phyloP scores from a whole-genome alignment of 805 yeast species.

The Candida boleticola region DNA sequence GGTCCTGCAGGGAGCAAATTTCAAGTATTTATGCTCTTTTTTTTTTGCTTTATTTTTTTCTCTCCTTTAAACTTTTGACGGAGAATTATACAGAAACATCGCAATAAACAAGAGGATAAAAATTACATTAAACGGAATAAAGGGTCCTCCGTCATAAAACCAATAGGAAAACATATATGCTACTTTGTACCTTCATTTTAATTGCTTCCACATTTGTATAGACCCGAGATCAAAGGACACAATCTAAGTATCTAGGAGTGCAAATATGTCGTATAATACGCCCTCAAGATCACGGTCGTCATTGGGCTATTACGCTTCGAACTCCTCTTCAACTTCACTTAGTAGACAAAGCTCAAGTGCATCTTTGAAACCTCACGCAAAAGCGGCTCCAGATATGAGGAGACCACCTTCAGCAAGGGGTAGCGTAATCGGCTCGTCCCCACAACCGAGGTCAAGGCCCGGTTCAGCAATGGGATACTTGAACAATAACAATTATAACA shows the following conservation, averaged over 20 bases:
- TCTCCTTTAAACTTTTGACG: conserved; percentile 6
- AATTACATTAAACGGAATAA: too few relatives aligned
- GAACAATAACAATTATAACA: conserved; percentile 6
- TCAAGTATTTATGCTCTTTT: not conserved
- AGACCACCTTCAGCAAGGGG: conserved; percentile 31
- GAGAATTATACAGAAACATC: too few relatives aligned
- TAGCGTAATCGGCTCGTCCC: conserved; percentile 27
- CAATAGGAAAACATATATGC: too few relatives aligned
- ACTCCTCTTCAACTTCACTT: conserved; percentile 9
- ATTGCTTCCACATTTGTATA: too few relatives aligned
- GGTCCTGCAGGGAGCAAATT: not conserved
- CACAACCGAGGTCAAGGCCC: conserved; percentile 31
- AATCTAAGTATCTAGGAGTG: too few relatives aligned
- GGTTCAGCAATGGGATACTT: conserved; percentile 30
- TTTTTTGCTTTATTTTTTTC: conserved; percentile 1
- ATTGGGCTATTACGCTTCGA: conserved; percentile 13
- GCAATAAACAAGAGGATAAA: too few relatives aligned
- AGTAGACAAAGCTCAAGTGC: conserved; percentile 1
- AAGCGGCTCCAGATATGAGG: conserved; percentile 19
- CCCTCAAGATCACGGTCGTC: conserved; percentile 29
- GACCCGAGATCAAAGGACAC: too few relatives aligned
- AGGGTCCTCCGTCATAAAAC: too few relatives aligned
- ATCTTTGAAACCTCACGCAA: conserved; percentile 3
- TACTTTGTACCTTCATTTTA: too few relatives aligned
- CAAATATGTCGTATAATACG: conserved; percentile 21